Conservation (phyloP, 805 yeast genomes). For the Yarrowia deformans region DNA sequence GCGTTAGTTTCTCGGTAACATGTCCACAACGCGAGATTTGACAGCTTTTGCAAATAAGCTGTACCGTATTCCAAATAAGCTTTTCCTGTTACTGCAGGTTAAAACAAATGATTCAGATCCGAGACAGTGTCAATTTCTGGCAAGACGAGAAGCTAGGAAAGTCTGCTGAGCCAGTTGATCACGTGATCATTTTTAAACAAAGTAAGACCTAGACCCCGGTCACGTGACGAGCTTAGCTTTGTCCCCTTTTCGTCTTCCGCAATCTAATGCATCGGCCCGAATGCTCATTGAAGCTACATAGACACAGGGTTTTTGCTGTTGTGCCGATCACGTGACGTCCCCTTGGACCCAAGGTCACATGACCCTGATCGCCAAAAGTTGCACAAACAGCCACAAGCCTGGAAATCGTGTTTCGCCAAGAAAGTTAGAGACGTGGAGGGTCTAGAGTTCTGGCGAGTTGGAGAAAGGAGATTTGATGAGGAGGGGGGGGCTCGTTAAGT, state of each 20-base stretch:
- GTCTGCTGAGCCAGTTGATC: not conserved
- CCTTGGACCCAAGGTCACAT: not conserved
- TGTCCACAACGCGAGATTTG: too few species aligned
- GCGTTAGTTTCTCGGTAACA: not conserved
- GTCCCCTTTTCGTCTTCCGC: too few species aligned
- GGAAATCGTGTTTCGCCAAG: not conserved
- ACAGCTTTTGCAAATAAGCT: not conserved
- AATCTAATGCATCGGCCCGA: not conserved
- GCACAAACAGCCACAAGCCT: constrained; percentile 15
- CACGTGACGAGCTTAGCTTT: too few species aligned
- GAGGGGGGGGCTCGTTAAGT: not conserved
- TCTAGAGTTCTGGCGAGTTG: not conserved
- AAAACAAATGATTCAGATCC: not conserved
- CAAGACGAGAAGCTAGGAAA: too few species aligned
- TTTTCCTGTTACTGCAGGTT: not conserved
- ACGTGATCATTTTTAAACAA: too few species aligned
- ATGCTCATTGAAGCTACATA: constrained; percentile 1
- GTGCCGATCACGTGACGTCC: constrained; percentile 2
- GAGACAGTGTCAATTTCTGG: not conserved
- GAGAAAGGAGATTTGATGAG: not conserved
- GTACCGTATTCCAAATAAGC: not conserved
- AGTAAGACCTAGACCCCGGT: too few species aligned
- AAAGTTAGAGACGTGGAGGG: not conserved
- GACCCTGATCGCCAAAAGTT: not conserved
- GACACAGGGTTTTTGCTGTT: not conserved